Evolutionary conservation across 805 yeast genomes (phyloP).

Genomic region (Scheffersomyces ergatensis): DNA sequence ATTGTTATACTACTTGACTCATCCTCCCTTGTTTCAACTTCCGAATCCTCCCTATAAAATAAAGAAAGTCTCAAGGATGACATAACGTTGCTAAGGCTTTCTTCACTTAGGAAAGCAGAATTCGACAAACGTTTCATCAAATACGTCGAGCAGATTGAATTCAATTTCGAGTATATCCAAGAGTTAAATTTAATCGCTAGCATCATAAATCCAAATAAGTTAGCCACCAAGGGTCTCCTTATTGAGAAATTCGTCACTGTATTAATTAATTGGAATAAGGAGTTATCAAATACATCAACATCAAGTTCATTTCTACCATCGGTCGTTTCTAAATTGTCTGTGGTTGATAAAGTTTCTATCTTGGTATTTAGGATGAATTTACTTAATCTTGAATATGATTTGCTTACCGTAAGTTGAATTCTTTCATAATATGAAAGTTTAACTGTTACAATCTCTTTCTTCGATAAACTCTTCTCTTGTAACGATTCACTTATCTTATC

Average conservation of each 20-base stretch:
- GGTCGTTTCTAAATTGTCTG: not conserved
- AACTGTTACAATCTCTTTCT: not conserved
- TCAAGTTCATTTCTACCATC: not conserved
- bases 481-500: slow-evolving; percentile 4
- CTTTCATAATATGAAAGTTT: not conserved
- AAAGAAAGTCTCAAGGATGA: slow-evolving; percentile 4
- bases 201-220: slow-evolving; percentile 3
- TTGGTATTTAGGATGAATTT: not conserved
- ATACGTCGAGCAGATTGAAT: slow-evolving; percentile 2
- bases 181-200: slow-evolving; percentile 2
- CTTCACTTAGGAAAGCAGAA: not conserved
- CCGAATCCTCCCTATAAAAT: slow-evolving; percentile 5
- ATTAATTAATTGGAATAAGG: slow-evolving; percentile 8
- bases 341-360: not conserved
- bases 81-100: slow-evolving; percentile 1
- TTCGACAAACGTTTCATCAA: not conserved
- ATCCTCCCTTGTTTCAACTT: slow-evolving; percentile 4
- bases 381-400: not conserved
- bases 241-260: slow-evolving; percentile 8
- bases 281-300: slow-evolving; percentile 6
- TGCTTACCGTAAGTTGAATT: not conserved
- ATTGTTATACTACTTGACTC: slow-evolving; percentile 4
- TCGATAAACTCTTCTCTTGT: not conserved
- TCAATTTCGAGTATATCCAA: slow-evolving; percentile 4
- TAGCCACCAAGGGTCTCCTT: slow-evolving; percentile 10